phyloP scores from a whole-genome alignment of 768 basidiomycete species.

The Ramaria sp. region DNA sequence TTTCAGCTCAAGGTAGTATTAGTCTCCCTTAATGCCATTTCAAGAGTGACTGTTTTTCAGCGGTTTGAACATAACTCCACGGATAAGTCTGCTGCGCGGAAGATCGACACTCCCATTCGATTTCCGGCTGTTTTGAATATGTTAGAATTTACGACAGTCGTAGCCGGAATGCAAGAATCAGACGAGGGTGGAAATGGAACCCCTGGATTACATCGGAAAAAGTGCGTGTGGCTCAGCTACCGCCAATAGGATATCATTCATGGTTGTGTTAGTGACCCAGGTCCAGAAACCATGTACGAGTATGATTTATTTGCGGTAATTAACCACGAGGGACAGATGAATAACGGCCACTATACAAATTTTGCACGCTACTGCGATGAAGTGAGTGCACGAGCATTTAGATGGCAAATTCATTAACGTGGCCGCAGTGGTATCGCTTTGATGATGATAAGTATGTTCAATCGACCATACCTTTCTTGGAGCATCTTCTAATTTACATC shows the following conservation, averaged over 20 bases:
- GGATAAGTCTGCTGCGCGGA: slow-evolving; percentile 64
- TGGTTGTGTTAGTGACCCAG: slow-evolving; percentile 27
- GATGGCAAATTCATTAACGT: background rate
- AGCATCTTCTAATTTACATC: slow-evolving; percentile 8
- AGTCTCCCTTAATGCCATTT: background rate
- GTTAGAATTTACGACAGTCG: slow-evolving; percentile 72
- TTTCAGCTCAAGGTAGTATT: slow-evolving; percentile 84
- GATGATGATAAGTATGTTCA: slow-evolving; percentile 80
- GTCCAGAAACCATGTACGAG: slow-evolving; percentile 63
- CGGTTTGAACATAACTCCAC: slow-evolving; percentile 83
- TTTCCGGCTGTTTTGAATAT: slow-evolving; percentile 83
- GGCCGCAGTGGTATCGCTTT: slow-evolving; percentile 76
- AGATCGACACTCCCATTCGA: slow-evolving; percentile 74
- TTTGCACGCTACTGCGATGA: slow-evolving; percentile 79
- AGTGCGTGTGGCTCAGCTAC: background rate
- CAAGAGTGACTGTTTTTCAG: slow-evolving; percentile 28
- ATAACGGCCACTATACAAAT: slow-evolving; percentile 92
- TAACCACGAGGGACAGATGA: slow-evolving; percentile 88
- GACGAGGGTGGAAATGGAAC: slow-evolving; percentile 12
- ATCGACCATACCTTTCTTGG: background rate
- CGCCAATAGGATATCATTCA: background rate
- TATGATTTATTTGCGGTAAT: slow-evolving; percentile 92
- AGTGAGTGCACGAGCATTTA: slow-evolving; percentile 30
- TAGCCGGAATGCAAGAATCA: slow-evolving; percentile 31
- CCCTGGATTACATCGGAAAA: background rate